Conservation (phyloP, 2,329 filamentous ascomycete genomes). For the Raffaelea ambrosiae region DNA sequence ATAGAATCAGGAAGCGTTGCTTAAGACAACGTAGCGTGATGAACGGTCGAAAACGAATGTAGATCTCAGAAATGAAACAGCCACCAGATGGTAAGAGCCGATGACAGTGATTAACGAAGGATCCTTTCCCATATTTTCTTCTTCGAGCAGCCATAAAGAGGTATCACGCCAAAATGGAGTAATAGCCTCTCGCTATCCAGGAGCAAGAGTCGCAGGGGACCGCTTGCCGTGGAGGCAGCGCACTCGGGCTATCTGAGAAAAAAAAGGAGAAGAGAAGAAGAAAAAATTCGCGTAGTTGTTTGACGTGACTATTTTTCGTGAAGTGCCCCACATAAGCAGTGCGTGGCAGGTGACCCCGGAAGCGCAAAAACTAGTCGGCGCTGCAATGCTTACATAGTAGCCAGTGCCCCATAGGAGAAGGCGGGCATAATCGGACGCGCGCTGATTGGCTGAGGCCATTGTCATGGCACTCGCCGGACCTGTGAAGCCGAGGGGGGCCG, state of each 20-base stretch:
- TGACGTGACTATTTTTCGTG: not conserved
- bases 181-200: conserved; percentile 6
- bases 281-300: conserved; percentile 9
- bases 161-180: conserved; percentile 13
- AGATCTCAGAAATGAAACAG: conserved; percentile 52
- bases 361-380: conserved; percentile 10
- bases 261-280: conserved; percentile 24
- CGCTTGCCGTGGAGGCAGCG: conserved; percentile 20
- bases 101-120: conserved; percentile 50
- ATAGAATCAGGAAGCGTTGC: too few relatives aligned
- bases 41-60: conserved; percentile 26
- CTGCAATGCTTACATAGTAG: conserved; percentile 9
- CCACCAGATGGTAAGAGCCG: conserved; percentile 37
- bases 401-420: not conserved
- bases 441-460: conserved; percentile 11
- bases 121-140: conserved; percentile 34
- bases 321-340: not conserved
- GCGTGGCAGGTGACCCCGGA: conserved; percentile 11
- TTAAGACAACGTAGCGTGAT: too few relatives aligned
- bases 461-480: not conserved
- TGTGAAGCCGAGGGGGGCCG: conserved; percentile 31
- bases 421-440: conserved; percentile 6
- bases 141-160: conserved; percentile 28
- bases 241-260: conserved; percentile 44
- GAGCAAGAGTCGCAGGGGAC: conserved; percentile 2